A percentile compares a stretch with the other conserved stretches of the same genome.
Conservation (phyloP, 2,329 filamentous ascomycete genomes). For the Alternaria infectoria region DNA sequence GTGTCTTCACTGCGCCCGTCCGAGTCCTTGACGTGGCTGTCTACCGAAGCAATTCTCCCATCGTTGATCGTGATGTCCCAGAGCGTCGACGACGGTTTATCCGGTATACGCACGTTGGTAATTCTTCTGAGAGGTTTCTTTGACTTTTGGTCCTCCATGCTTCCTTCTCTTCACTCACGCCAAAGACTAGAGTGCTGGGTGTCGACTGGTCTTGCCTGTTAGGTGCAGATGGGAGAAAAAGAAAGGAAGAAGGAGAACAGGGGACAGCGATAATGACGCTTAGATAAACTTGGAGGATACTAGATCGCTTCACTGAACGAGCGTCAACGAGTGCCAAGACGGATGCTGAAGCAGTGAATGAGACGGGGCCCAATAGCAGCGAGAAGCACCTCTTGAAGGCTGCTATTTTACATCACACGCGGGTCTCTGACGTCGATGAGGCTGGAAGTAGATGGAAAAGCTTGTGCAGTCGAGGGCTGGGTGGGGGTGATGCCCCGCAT, state of each 20-base stretch:
- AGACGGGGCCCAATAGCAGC: not conserved
- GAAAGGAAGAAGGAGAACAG: slow-evolving; percentile 29
- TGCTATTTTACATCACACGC: not conserved
- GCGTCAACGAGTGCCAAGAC: slow-evolving; percentile 16
- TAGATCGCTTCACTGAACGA: slow-evolving; percentile 10
- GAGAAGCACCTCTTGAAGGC: slow-evolving; percentile 1
- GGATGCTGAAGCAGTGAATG: slow-evolving; percentile 18
- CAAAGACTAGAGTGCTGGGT: not conserved
- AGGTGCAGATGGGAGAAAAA: slow-evolving; percentile 13
- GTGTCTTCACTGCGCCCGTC: slow-evolving; percentile 31
- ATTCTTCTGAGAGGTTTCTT: slow-evolving; percentile 36
- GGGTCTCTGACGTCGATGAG: slow-evolving; percentile 4
- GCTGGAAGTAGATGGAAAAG: slow-evolving; percentile 1
- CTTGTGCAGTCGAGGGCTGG: slow-evolving; percentile 10
- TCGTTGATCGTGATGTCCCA: slow-evolving; percentile 49
- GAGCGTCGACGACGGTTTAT: slow-evolving; percentile 33
- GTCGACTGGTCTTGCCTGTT: not conserved
- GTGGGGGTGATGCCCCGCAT: slow-evolving; percentile 33
- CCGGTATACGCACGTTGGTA: slow-evolving; percentile 43
- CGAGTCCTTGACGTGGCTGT: slow-evolving; percentile 29
- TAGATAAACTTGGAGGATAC: slow-evolving; percentile 7
- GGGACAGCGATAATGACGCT: slow-evolving; percentile 19
- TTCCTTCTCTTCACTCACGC: not conserved
- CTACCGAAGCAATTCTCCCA: slow-evolving; percentile 42
- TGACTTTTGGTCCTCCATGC: slow-evolving; percentile 7